Percentiles rank a stretch among this genome's conserved stretches.
Evolutionary conservation across 208 protist species (phyloP).

Genomic region (Acanthamoeba divionensis): DNA sequence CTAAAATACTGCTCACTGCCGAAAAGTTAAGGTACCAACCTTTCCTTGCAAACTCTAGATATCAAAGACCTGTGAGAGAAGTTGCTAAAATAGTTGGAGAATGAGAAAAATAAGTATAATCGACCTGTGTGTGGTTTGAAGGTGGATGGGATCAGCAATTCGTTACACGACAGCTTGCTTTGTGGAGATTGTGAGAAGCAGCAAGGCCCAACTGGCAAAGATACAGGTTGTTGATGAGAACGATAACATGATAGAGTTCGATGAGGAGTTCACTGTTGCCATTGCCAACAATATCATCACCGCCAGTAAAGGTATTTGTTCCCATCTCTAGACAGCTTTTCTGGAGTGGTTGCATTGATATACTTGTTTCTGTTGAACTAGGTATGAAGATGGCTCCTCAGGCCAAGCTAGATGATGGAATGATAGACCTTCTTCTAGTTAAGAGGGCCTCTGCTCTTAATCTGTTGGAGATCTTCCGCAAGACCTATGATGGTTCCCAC

Average conservation of each 20-base stretch:
- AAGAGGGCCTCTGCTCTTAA: neutral
- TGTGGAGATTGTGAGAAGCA: neutral
- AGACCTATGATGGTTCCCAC: constrained; percentile 20
- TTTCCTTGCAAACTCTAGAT: too few species aligned
- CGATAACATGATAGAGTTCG: constrained; percentile 20
- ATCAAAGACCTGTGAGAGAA: too few species aligned
- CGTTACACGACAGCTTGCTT: constrained; percentile 32
- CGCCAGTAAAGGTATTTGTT: neutral
- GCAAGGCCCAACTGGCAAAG: constrained; percentile 15
- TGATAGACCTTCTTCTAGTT: constrained; percentile 5
- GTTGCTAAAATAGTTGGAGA: too few species aligned
- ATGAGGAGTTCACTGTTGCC: constrained; percentile 19
- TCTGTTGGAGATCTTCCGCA: neutral
- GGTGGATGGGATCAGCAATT: constrained; percentile 18
- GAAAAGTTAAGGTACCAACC: neutral
- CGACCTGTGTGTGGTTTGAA: too few species aligned
- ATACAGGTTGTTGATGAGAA: constrained; percentile 22
- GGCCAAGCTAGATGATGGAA: constrained; percentile 18
- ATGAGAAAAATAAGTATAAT: too few species aligned
- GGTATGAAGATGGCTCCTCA: constrained; percentile 40
- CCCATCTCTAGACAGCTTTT: too few species aligned
- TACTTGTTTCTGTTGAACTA: too few species aligned
- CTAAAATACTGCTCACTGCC: constrained; percentile 6
- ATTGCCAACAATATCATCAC: constrained; percentile 49
- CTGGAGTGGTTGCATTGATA: too few species aligned